Evolutionary conservation across 176 grass and related monocot species (phyloP).

Genomic region (Hyparrhenia diplandra): DNA sequence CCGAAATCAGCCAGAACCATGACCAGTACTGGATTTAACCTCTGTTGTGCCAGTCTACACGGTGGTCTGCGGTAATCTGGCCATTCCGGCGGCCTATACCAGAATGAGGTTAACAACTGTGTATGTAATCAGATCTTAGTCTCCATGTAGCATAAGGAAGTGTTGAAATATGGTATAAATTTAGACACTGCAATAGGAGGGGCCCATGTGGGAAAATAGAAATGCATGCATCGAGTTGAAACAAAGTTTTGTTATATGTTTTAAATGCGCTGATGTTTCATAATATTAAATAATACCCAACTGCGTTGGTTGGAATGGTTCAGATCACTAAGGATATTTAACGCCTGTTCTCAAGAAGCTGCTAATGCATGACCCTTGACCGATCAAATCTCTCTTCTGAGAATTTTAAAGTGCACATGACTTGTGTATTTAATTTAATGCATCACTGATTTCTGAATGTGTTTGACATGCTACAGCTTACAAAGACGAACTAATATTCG

Average conservation of each 20-base stretch:
- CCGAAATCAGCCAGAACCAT: background rate
- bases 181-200: background rate
- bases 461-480: constrained; percentile 53
- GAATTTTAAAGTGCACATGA: background rate
- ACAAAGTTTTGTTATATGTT: background rate
- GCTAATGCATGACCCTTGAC: background rate
- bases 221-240: background rate
- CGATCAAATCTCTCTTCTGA: background rate
- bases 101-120: background rate
- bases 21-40: background rate
- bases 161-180: background rate
- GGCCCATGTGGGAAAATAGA: background rate
- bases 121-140: background rate
- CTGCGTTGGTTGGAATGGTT: background rate
- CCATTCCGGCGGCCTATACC: background rate
- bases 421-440: constrained; percentile 3
- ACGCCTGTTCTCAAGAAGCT: background rate
- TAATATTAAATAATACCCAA: background rate
- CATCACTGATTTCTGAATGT: background rate
- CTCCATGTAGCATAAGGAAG: background rate
- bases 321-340: background rate
- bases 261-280: background rate
- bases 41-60: background rate
- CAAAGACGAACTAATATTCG: constrained; percentile 61
- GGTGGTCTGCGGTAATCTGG: background rate